Evolutionary conservation across 176 grass and related monocot species (phyloP), one percentile per base, ranked within the genome.

Genomic region (Paspalum notatum): DNA sequence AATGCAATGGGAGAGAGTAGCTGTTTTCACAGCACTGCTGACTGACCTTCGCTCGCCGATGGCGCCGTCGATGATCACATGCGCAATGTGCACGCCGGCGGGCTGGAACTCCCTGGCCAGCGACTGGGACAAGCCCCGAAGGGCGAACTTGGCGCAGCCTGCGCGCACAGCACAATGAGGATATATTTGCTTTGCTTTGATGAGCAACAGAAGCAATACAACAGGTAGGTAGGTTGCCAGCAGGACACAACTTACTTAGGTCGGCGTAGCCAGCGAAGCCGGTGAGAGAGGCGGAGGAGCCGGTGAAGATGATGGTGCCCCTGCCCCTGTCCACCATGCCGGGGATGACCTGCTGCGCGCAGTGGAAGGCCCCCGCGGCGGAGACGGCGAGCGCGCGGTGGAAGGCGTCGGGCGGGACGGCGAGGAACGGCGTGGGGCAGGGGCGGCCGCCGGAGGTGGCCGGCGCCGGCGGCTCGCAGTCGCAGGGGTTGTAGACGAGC

Each of bases 61-160:
- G 66, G 20, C 83, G 57, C 92, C 95, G 70, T 94, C 85, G 75
- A 98, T 91, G 55, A 98, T 80, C 54, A 98, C 79, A 77, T 98
- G 95, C 4, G 92, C 91, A 81, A 98, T 77, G 89, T 98, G 92
- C 66, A 98, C 83, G 41, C 95, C 95, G 38, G 76, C 85, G 24
- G 87, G 49, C 25, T 87, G 90, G 90, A 92, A 98, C 49, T 98
- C 95, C 70, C 77, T 90, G 43, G 90, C 71, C 52, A 98, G 92
- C 69, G 90, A 92, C 73, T 92, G 95, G 12, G 90, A 90, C 65
- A 98, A 45, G 11, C 92, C 95, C 71, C 92, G 86, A 5, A 98
- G 80, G 12, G 95, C 95, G 32, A 98, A 98, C 81, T 94, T 98
- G 44, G 87, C 88, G 77, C 92, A 92, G 73, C 90, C 94, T 97